Evolutionary conservation across 129 eudicot species (phyloP).

Genomic region (Ambrosia trifida): DNA sequence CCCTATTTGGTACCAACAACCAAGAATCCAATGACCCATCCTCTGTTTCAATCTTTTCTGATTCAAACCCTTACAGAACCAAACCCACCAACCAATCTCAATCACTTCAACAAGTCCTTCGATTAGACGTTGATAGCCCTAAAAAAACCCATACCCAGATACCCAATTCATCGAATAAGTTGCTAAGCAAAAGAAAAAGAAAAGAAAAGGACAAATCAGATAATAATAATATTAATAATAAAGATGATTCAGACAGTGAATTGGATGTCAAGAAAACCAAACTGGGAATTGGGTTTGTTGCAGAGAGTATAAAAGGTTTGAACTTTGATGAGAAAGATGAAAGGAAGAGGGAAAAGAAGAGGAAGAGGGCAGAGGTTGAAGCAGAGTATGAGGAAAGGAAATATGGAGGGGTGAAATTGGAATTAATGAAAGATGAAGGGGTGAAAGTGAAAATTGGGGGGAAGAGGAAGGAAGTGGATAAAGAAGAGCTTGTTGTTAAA

Average conservation of each 20-base stretch:
- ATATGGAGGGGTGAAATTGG: slow-evolving; percentile 48
- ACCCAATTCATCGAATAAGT: slow-evolving; percentile 30
- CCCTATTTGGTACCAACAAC: slow-evolving; percentile 59
- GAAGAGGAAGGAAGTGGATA: slow-evolving; percentile 83
- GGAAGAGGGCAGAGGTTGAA: slow-evolving; percentile 94
- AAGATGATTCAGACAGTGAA: slow-evolving; percentile 28
- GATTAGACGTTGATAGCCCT: slow-evolving; percentile 32
- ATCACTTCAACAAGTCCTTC: slow-evolving; percentile 26
- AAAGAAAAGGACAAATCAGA: slow-evolving; percentile 23
- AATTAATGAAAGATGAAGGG: slow-evolving; percentile 35
- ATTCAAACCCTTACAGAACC: slow-evolving; percentile 63
- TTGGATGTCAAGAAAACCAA: slow-evolving; percentile 38
- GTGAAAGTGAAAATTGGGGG: slow-evolving; percentile 50
- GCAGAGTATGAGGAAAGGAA: slow-evolving; percentile 72
- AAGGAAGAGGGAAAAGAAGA: slow-evolving; percentile 65
- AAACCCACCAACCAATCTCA: slow-evolving; percentile 42
- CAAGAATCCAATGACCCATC: slow-evolving; percentile 31
- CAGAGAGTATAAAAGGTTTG: slow-evolving; percentile 6
- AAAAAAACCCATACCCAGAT: slow-evolving; percentile 20
- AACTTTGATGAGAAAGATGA: slow-evolving; percentile 29
- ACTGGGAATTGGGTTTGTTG: slow-evolving; percentile 13
- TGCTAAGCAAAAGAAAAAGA: slow-evolving; percentile 41
- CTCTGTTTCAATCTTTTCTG: slow-evolving; percentile 66
- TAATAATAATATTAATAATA: not conserved
- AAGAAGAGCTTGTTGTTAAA: slow-evolving; percentile 57